A percentile compares a stretch with the other conserved stretches of the same genome.
Evolutionary conservation across 768 basidiomycete species (phyloP).

Genomic region (Cystofilobasidium capitatum): DNA sequence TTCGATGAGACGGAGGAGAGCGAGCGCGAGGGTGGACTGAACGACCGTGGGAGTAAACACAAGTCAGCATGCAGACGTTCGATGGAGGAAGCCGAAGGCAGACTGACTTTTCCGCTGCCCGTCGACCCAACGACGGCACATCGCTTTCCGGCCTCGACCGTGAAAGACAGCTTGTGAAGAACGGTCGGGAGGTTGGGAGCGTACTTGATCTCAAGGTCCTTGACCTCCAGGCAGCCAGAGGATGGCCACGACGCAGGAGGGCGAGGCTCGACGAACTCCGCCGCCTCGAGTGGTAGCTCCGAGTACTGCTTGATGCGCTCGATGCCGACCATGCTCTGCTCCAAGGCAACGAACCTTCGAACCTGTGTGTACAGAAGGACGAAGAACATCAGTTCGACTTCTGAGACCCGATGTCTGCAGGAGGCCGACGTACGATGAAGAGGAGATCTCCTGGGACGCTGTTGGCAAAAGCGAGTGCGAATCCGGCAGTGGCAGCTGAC

Average conservation of each 20-base stretch:
- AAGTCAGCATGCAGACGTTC: neutral
- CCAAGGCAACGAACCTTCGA: conserved; percentile 32
- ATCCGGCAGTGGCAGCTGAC: conserved; percentile 67
- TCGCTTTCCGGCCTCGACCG: conserved; percentile 65
- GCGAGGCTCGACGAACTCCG: conserved; percentile 76
- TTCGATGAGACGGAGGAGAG: conserved; percentile 86
- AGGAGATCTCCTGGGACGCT: conserved; percentile 60
- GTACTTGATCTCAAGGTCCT: conserved; percentile 35
- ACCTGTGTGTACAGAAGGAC: conserved; percentile 45
- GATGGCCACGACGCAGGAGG: conserved; percentile 72
- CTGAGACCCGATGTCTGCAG: conserved; percentile 27
- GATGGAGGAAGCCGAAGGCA: neutral
- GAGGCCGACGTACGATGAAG: conserved; percentile 57
- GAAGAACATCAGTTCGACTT: conserved; percentile 48
- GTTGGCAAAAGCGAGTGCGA: conserved; percentile 55
- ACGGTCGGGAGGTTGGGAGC: conserved; percentile 73
- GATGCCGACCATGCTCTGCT: conserved; percentile 35
- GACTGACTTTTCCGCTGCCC: conserved; percentile 31
- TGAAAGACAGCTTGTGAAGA: conserved; percentile 66
- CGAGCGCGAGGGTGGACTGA: conserved; percentile 47
- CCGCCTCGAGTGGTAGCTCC: conserved; percentile 50
- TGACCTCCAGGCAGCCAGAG: conserved; percentile 32
- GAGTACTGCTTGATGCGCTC: conserved; percentile 35
- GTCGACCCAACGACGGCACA: conserved; percentile 46
- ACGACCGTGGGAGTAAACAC: neutral